Conservation (phyloP, 306 rosid genomes). For the Acmispon strigosus region DNA sequence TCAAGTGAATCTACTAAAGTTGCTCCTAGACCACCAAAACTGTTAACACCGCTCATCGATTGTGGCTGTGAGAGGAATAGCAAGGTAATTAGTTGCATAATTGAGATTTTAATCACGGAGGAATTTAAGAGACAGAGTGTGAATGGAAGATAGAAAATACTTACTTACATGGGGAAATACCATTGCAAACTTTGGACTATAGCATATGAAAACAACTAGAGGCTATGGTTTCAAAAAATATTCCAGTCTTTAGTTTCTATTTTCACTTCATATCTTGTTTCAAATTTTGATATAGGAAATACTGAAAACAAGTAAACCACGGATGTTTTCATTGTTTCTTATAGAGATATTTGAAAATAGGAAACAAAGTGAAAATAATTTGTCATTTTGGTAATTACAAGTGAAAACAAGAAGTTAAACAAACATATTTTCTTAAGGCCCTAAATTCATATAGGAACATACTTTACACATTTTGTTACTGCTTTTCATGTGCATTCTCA, state of each 20-base stretch:
- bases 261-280: too few species aligned
- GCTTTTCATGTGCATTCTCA: not conserved
- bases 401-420: too few species aligned
- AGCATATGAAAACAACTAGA: not conserved
- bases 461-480: not conserved
- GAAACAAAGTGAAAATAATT: too few species aligned
- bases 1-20: slow-evolving; percentile 63
- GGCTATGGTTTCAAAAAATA: too few species aligned
- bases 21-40: slow-evolving; percentile 63
- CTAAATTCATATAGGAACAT: too few species aligned
- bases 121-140: not conserved
- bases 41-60: slow-evolving; percentile 37
- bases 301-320: too few species aligned
- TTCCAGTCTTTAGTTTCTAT: too few species aligned
- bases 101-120: not conserved
- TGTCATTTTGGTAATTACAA: too few species aligned
- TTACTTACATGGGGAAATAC: not conserved
- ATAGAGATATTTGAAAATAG: too few species aligned
- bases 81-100: slow-evolving; percentile 17
- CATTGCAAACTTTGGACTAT: not conserved
- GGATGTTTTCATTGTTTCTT: too few species aligned
- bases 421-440: too few species aligned
- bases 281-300: too few species aligned
- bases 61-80: slow-evolving; percentile 47
- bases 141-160: not conserved